Conservation (phyloP, 1,139 yeast genomes). For the Saccharomyces uvarum region DNA sequence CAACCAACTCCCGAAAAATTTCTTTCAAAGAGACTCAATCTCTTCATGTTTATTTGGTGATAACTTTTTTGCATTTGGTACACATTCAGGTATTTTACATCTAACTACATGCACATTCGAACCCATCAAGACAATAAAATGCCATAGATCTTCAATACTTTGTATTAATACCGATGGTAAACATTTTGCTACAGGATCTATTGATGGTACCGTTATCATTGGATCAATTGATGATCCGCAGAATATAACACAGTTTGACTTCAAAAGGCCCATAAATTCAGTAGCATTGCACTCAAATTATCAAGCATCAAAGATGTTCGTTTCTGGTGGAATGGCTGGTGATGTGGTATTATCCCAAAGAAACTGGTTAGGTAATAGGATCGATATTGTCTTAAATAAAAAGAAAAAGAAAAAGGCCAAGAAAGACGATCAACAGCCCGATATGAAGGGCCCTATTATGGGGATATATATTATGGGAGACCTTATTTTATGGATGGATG, state of each 20-base stretch:
- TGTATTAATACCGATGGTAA: conserved; percentile 65
- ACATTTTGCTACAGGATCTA: conserved; percentile 77
- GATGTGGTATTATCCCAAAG: conserved; percentile 64
- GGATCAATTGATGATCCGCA: conserved; percentile 58
- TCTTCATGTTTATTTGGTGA: conserved; percentile 60
- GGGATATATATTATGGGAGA: conserved; percentile 55
- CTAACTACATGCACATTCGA: conserved; percentile 52
- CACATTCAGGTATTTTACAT: conserved; percentile 80
- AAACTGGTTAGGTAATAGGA: conserved; percentile 80
- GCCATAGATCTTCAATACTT: conserved; percentile 79
- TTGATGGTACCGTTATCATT: conserved; percentile 86
- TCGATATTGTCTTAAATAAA: conserved; percentile 56
- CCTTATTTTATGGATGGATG: conserved; percentile 77
- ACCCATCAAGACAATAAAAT: conserved; percentile 62
- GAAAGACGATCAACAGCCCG: background rate
- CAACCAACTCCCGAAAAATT: conserved; percentile 53
- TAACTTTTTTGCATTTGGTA: conserved; percentile 64
- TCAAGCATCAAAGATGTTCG: conserved; percentile 50
- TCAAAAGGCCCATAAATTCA: conserved; percentile 81
- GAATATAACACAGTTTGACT: conserved; percentile 69
- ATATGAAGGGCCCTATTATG: conserved; percentile 56
- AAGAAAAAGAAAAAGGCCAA: conserved; percentile 30
- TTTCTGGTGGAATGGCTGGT: conserved; percentile 90
- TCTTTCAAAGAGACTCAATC: conserved; percentile 68
- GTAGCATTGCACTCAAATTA: conserved; percentile 75